A percentile compares a stretch with the other conserved stretches of the same genome.
These are phyloP conservation scores for Aspergillus flavus DNA, from an alignment of 2,329 filamentous ascomycete genomes.

Conservation along the genomic window DNA sequence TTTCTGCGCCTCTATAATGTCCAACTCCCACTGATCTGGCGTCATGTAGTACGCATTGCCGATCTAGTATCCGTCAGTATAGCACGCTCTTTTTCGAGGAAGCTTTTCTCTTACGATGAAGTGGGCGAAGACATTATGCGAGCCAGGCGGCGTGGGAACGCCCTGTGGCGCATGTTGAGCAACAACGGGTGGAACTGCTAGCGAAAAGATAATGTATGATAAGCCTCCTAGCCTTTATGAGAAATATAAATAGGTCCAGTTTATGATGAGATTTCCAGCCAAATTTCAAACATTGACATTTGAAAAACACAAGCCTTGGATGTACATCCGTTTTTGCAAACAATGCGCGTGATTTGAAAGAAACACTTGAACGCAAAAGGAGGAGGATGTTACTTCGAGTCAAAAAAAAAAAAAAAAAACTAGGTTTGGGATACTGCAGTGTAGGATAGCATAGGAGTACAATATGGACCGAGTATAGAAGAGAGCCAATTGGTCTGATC, in stretches of 20 bases:
- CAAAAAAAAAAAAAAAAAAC: too few species aligned
- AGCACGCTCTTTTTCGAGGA: background rate
- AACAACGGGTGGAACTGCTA: slow-evolving; percentile 4
- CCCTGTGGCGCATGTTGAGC: slow-evolving; percentile 11
- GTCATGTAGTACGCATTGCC: slow-evolving; percentile 30
- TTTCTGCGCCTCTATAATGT: slow-evolving; percentile 30
- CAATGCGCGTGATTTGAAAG: too few species aligned
- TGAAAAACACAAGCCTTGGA: too few species aligned
- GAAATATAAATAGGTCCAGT: background rate
- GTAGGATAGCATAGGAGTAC: background rate
- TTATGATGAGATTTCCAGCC: too few species aligned
- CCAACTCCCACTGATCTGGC: slow-evolving; percentile 27
- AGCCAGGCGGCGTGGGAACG: slow-evolving; percentile 12
- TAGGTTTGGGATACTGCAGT: background rate
- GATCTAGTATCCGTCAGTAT: slow-evolving; percentile 20
- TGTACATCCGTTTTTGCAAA: too few species aligned
- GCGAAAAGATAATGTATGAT: background rate
- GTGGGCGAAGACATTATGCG: slow-evolving; percentile 38
- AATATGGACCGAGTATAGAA: background rate
- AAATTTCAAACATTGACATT: too few species aligned
- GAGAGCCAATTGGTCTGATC: background rate
- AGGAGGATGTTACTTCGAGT: too few species aligned
- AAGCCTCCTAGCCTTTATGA: background rate
- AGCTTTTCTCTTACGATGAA: slow-evolving; percentile 31
- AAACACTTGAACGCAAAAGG: too few species aligned